Conservation (phyloP, 805 yeast species). For the Metschnikowia hibisci region DNA sequence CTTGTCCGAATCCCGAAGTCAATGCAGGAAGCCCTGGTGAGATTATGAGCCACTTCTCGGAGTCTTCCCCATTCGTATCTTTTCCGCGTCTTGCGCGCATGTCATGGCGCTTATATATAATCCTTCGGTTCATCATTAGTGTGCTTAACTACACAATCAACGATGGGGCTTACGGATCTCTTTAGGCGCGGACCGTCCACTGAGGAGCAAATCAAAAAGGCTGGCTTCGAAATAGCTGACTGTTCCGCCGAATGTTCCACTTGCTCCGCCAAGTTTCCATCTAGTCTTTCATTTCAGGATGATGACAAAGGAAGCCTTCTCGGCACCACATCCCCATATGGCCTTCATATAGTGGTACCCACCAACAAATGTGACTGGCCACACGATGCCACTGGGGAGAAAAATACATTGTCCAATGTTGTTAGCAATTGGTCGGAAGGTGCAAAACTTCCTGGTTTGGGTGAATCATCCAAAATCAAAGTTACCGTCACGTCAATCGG, state of each 20-base stretch:
- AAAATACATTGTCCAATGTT: slow-evolving; percentile 43
- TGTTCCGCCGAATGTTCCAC: slow-evolving; percentile 52
- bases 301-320: slow-evolving; percentile 48
- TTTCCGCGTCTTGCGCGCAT: slow-evolving; percentile 1
- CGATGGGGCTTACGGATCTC: slow-evolving; percentile 14
- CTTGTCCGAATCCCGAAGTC: neutral
- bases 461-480: slow-evolving; percentile 33
- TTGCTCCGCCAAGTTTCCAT: slow-evolving; percentile 54
- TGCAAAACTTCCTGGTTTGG: slow-evolving; percentile 20
- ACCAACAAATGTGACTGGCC: slow-evolving; percentile 86
- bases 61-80: neutral
- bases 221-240: slow-evolving; percentile 36
- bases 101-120: neutral
- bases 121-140: no score
- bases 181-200: slow-evolving; percentile 14
- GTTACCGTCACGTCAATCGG: slow-evolving; percentile 55
- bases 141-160: neutral
- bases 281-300: slow-evolving; percentile 41
- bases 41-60: neutral
- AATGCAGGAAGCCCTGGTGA: neutral
- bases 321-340: slow-evolving; percentile 67
- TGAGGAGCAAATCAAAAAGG: slow-evolving; percentile 13
- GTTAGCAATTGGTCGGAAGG: slow-evolving; percentile 36
- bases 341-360: slow-evolving; percentile 71
- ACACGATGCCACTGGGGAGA: slow-evolving; percentile 57